Conservation (phyloP, 176 grass and related monocot species). For the Leersia perrieri region DNA sequence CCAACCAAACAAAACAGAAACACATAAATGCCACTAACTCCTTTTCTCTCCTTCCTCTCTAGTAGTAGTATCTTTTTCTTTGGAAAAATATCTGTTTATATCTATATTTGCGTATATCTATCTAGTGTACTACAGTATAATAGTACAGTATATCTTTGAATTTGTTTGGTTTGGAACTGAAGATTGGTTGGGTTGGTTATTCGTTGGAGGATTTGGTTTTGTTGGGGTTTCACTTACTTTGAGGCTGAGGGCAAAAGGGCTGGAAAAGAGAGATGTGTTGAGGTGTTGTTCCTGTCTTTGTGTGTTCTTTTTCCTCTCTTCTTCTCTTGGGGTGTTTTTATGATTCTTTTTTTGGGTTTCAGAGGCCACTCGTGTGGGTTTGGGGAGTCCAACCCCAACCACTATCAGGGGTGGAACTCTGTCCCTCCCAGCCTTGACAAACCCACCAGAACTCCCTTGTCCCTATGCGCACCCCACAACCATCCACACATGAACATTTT, state of each 20-base stretch:
- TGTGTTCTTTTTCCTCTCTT: not conserved
- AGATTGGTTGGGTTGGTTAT: not conserved
- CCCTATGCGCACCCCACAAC: constrained; percentile 15
- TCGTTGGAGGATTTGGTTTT: constrained; percentile 22
- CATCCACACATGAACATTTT: not conserved
- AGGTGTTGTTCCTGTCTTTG: not conserved
- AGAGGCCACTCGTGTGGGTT: constrained; percentile 85
- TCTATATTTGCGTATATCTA: not conserved
- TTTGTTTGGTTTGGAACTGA: not conserved
- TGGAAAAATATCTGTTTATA: not conserved
- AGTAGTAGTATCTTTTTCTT: not conserved
- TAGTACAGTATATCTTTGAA: not conserved
- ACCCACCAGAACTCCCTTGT: constrained; percentile 43
- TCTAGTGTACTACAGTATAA: too few relatives aligned
- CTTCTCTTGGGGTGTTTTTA: not conserved
- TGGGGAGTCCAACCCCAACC: constrained; percentile 49
- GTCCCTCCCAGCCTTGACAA: constrained; percentile 67
- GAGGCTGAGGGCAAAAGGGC: constrained; percentile 36
- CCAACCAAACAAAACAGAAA: constrained; percentile 20
- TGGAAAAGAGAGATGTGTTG: not conserved
- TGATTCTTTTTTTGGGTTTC: constrained; percentile 43
- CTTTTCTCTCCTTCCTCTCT: not conserved
- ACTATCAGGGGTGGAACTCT: constrained; percentile 36
- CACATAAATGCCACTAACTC: not conserved
- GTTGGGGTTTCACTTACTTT: constrained; percentile 43